Base-by-base conservation (phyloP, 495 filamentous ascomycete genomes). In the Daldinia decipiens region DNA sequence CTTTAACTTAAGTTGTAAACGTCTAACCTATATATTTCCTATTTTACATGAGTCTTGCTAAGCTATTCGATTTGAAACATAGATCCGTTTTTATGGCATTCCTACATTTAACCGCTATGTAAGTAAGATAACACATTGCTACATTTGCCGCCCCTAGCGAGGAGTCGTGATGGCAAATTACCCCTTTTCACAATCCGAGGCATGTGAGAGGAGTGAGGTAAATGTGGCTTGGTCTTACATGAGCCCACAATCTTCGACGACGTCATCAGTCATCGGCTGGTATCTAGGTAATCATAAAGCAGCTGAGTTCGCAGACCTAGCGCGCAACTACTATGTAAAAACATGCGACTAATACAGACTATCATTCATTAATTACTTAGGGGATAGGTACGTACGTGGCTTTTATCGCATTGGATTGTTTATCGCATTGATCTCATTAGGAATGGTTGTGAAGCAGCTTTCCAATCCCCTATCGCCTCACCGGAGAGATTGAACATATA, bases 251-350 rank as follows among this genome's bases (percentile, higher is more conserved):
- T 63, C 60, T 52, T 71, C 64, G 67, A 77, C 64, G 67, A 77
- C 75, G 75, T 77, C 75, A 77, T 66, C 67, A 34, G 75, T 77
- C 75, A 77, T 66, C 67, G 29, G 32, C 62, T 45, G 17, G 36
- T 51, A 29, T 29, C 31, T 0, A n/a, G n/a, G n/a, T n/a, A 57
- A 36, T 2, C 21, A 47, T 2, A 9, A 47, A 11, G 4, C 12
- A 13, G 11, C 4, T 47, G 43, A 47, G 17, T 47, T 21, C 17
- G 43, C 27, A 29, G 27, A 29, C 5, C 27, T 29, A 29, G 27
- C 27, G 5, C 5, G 27, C 27, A 29, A 29, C 27, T 24, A 45
- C 5, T 19, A 45, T 45, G 40, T 15, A 29, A 12, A n/a, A 27
- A 27, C 26, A 52, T 24, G 11, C 50, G 19, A 50, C n/a, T 47